phyloP scores from a whole-genome alignment of 192 early-diverging fungal species.

The Coemansia sp. region DNA sequence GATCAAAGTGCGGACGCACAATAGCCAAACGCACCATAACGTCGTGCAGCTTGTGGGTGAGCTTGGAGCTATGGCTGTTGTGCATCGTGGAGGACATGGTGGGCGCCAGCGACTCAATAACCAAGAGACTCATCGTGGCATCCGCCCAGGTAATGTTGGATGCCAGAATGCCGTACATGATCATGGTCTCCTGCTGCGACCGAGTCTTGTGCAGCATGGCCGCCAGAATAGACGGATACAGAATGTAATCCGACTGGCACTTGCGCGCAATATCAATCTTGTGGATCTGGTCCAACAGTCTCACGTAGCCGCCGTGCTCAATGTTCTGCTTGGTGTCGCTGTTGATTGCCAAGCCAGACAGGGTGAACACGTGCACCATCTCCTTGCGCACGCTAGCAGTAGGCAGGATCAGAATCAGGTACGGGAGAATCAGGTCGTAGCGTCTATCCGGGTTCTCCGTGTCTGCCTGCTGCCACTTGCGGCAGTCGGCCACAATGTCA shows the following conservation, averaged over 20 bases:
- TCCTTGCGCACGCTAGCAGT: conserved; percentile 72
- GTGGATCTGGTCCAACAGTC: conserved; percentile 46
- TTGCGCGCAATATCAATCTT: conserved; percentile 38
- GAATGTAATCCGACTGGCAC: conserved; percentile 45
- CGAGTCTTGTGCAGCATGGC: conserved; percentile 49
- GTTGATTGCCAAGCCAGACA: conserved; percentile 20
- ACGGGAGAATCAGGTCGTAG: conserved; percentile 59
- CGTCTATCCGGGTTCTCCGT: conserved; percentile 11
- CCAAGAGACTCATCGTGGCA: conserved; percentile 40
- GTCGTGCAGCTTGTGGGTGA: conserved; percentile 48
- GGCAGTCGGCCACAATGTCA: conserved; percentile 64
- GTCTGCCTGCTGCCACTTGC: conserved; percentile 46
- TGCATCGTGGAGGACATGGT: conserved; percentile 30
- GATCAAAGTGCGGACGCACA: conserved; percentile 50
- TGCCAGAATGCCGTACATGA: conserved; percentile 43
- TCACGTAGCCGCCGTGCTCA: conserved; percentile 45
- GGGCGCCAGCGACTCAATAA: conserved; percentile 49
- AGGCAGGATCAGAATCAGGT: conserved; percentile 76
- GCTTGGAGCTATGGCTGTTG: conserved; percentile 42
- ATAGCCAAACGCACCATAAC: conserved; percentile 48
- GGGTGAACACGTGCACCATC: conserved; percentile 45
- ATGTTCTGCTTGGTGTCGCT: conserved; percentile 24
- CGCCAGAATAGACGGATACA: conserved; percentile 46
- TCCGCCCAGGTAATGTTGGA: conserved; percentile 48
- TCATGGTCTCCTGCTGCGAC: conserved; percentile 45